These are phyloP conservation scores for Cryptosporidium sp. DNA, from an alignment of 169 alveolate species.

Conservation along the genomic window DNA sequence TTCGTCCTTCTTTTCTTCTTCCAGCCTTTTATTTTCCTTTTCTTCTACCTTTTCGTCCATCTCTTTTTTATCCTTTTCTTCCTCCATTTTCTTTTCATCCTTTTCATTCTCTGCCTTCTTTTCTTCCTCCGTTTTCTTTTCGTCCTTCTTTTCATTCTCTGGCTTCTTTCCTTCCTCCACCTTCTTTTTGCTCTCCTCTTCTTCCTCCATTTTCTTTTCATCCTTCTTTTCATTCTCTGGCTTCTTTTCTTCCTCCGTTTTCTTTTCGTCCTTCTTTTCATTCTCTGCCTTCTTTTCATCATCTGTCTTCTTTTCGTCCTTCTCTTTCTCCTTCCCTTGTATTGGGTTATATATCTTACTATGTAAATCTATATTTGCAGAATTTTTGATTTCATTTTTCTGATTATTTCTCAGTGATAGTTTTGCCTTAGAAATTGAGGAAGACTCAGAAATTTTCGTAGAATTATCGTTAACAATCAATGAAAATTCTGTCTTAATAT, in stretches of 20 bases:
- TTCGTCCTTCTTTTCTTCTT: not conserved
- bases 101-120: not conserved
- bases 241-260: not conserved
- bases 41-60: not conserved
- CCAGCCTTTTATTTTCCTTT: too few species aligned
- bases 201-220: not conserved
- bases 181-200: too few species aligned
- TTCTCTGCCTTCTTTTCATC: not conserved
- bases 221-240: too few species aligned
- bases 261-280: not conserved
- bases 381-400: not conserved
- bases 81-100: not conserved
- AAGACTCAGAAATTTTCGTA: not conserved
- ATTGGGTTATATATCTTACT: not conserved
- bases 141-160: too few species aligned
- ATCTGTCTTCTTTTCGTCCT: not conserved
- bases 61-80: not conserved
- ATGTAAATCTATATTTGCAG: not conserved
- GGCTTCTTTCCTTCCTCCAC: too few species aligned
- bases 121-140: not conserved
- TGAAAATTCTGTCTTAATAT: constrained; percentile 41
- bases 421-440: not conserved
- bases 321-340: not conserved
- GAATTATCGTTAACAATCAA: not conserved
- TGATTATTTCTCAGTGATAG: not conserved